Evolutionary conservation across 2,329 filamentous ascomycete genomes (phyloP).

Genomic region (Neofusicoccum sp.): DNA sequence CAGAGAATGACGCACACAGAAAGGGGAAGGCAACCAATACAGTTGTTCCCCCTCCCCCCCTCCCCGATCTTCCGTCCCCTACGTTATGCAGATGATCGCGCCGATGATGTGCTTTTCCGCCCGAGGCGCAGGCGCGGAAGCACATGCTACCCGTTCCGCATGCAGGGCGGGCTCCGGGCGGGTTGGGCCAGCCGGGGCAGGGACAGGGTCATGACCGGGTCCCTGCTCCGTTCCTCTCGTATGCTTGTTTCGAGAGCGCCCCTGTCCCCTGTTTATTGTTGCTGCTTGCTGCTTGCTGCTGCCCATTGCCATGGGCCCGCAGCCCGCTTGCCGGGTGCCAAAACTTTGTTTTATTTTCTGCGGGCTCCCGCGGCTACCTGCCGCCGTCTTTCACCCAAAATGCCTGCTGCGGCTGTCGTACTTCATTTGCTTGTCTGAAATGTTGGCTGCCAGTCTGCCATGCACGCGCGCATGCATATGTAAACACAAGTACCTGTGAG

Average conservation of each 20-base stretch:
- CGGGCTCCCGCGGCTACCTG: not conserved
- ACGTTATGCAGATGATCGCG: constrained; percentile 15
- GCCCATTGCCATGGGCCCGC: not conserved
- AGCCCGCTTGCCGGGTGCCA: not conserved
- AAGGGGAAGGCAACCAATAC: constrained; percentile 5
- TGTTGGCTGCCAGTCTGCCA: too few relatives aligned
- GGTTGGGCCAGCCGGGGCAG: too few relatives aligned
- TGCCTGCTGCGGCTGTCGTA: not conserved
- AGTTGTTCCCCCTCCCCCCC: not conserved
- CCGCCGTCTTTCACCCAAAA: not conserved
- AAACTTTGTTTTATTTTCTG: not conserved
- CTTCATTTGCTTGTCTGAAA: not conserved
- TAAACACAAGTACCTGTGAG: too few relatives aligned
- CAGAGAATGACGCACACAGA: not conserved
- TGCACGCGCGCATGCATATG: too few relatives aligned
- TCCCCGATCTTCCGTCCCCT: not conserved
- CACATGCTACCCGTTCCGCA: constrained; percentile 13
- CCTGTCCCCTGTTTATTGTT: not conserved
- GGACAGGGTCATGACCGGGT: too few relatives aligned
- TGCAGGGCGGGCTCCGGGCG: not conserved
- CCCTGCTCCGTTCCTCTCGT: too few relatives aligned
- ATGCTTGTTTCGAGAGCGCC: too few relatives aligned
- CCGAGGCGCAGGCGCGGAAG: constrained; percentile 14
- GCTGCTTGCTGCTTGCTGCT: not conserved
- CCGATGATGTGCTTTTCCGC: constrained; percentile 10